Conservation (phyloP, 345 rosid species). For the Lepidium sativum region DNA sequence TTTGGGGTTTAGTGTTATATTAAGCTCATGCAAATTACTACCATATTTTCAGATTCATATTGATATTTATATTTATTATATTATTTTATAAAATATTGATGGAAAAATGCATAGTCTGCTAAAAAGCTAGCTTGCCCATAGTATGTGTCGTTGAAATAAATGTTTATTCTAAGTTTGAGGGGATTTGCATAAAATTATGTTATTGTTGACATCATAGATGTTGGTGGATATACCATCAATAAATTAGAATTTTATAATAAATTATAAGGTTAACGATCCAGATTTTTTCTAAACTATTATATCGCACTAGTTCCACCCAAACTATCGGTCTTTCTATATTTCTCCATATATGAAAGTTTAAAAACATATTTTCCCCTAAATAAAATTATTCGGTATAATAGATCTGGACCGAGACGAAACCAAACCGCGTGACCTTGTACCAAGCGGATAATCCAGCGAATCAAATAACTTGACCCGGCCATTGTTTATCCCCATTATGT, state of each 20-base stretch:
- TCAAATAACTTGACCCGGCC: no score
- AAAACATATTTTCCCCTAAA: no score
- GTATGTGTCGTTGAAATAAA: not conserved
- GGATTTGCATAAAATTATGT: not conserved
- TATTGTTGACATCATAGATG: not conserved
- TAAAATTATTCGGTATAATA: no score
- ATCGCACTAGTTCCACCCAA: no score
- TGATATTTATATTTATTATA: not conserved
- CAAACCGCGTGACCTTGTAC: no score
- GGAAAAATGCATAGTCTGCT: not conserved
- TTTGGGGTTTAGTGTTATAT: not conserved
- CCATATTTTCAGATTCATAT: not conserved
- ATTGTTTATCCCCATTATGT: no score
- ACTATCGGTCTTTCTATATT: no score
- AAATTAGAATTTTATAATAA: not conserved
- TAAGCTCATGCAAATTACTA: not conserved
- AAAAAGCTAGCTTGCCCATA: conserved; percentile 6
- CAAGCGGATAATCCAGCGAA: no score
- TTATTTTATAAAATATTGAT: not conserved
- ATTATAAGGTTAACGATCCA: no score
- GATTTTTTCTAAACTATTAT: no score
- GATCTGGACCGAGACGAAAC: no score
- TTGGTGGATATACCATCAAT: not conserved
- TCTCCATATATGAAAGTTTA: no score
- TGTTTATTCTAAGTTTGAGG: not conserved